Evolutionary conservation across 768 basidiomycete genomes (phyloP), one percentile per base, ranked within the genome.

Genomic region (Mycena polygramma): DNA sequence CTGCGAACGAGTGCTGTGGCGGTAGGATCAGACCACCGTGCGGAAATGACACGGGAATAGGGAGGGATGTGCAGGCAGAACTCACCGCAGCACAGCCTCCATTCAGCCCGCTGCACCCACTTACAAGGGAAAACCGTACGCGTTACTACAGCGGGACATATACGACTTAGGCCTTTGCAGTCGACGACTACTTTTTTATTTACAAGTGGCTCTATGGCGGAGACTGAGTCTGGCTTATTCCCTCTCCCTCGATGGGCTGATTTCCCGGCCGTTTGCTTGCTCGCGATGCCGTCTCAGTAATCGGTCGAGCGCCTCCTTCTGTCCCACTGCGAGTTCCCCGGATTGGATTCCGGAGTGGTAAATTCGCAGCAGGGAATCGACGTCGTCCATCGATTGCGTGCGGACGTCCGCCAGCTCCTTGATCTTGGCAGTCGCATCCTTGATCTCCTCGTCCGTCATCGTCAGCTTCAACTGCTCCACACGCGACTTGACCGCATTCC

Each of bases 401-500:
- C 95, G 92, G 63, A 99, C 95, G 77, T 99, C 98, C 13, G 98
- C 98, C 63, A 99, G 92, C 82, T 98, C 96, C 90, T 99, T 99
- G 88, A 99, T 98, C 89, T 98, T 98, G 82, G 93, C 92, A 4
- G 98, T 99, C 36, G 95, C 97, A 74, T 99, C 98, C 91, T 99
- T 99, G 88, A 99, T 87, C 91, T 97, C 92, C 7, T 94, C 97
- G 78, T 99, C 98, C 4, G 90, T 93, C 75, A 99, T 87, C 65
- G 88, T 86, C 68, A 99, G 88, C 68, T 95, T 93, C 54, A 99
- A 90, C 80, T 99, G 98, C 84, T 99, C 98, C 26, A 97, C 98
- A 80, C 98, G 94, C 67, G 94, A 96, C 89, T 99, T 99, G 90
- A 99, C 97, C 49, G 98, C 98, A 80, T 99, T 99, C 98, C 97